Evolutionary conservation across 192 early-diverging fungal species (phyloP).

Genomic region (Umbelopsis vinacea): DNA sequence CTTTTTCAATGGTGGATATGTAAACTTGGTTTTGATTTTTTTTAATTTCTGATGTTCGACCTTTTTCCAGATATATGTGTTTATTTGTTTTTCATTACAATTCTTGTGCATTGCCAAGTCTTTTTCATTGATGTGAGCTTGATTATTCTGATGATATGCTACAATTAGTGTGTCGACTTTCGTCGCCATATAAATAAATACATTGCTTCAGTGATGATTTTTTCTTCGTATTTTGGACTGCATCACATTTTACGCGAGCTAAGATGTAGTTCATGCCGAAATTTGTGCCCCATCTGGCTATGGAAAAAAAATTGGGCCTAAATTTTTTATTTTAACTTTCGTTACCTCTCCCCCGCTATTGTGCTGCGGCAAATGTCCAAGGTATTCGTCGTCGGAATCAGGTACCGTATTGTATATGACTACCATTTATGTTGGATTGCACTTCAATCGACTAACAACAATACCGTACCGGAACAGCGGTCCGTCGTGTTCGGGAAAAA

Average conservation of each 20-base stretch:
- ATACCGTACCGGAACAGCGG: slow-evolving; percentile 44
- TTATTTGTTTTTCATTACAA: neutral
- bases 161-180: neutral
- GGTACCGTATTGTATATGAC: slow-evolving; percentile 23
- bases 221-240: neutral
- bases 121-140: neutral
- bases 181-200: neutral
- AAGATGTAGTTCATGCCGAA: too few species aligned
- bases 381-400: slow-evolving; percentile 44
- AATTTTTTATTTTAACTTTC: too few species aligned
- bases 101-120: neutral
- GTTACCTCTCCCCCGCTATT: too few species aligned
- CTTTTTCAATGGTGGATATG: slow-evolving; percentile 4
- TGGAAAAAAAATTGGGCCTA: too few species aligned
- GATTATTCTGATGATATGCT: neutral
- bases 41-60: neutral
- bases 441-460: too few species aligned
- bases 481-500: slow-evolving; percentile 76
- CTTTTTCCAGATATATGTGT: neutral
- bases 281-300: too few species aligned
- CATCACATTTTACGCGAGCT: too few species aligned
- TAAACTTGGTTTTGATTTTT: neutral
- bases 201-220: neutral
- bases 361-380: slow-evolving; percentile 19
- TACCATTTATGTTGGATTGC: neutral